Conservation (phyloP, 768 basidiomycete species). For the Glaciozyma martinii region DNA sequence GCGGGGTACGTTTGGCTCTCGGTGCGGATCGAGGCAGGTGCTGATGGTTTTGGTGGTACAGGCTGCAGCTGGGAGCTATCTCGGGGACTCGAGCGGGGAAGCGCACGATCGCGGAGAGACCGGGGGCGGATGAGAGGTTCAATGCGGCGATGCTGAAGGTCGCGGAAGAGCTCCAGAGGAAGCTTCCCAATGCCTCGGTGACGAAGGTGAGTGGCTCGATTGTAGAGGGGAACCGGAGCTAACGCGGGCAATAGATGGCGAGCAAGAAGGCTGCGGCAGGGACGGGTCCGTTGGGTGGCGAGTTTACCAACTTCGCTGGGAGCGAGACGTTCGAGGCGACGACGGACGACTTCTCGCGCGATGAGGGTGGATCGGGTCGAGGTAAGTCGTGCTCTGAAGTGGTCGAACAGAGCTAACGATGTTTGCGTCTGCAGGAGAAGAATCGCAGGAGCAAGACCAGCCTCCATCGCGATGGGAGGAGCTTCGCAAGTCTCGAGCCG, state of each 20-base stretch:
- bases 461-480: neutral
- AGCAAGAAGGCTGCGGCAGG: no score
- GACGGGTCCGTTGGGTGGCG: no score
- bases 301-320: no score
- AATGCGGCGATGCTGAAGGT: neutral
- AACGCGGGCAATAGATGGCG: no score
- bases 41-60: neutral
- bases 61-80: neutral
- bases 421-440: neutral
- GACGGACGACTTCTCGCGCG: neutral
- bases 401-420: neutral
- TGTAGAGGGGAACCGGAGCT: no score
- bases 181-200: neutral
- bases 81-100: neutral
- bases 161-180: neutral
- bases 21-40: neutral
- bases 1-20: neutral
- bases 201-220: no score
- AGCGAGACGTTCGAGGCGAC: neutral
- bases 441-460: neutral
- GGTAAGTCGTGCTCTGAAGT: neutral
- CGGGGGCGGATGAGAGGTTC: neutral
- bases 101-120: neutral
- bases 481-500: neutral
- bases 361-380: neutral